Base-by-base conservation (phyloP, 306 rosid genomes). In the Psophocarpus tetragonolobus region DNA sequence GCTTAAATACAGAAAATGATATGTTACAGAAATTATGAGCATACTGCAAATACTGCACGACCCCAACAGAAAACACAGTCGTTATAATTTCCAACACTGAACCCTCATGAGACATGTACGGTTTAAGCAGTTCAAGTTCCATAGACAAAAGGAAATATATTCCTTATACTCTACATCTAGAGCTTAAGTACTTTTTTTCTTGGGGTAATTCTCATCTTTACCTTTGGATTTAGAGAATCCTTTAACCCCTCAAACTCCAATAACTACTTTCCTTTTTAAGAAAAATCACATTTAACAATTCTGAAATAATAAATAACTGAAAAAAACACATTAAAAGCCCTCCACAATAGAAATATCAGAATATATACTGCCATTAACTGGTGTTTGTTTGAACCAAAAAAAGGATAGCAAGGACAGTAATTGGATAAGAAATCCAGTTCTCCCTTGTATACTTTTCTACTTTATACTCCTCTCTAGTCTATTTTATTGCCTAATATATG, bases 1-100 rank as follows among this genome's bases (percentile, higher is more conserved):
- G n/a, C n/a, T n/a, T n/a, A 54, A 62, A 76, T 47, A 65, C 36
- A 51, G 21, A 80, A 61, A 80, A 61, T 21, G 41, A 72, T 38
- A 75, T 47, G 77, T 78, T 47, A 45, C 6, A 77, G 70, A 72
- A 73, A 66, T 24, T 24, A 36, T 11, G 63, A 84, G 71, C 71
- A 26, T 47, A 32, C 24, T 32, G 14, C 42, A 62, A 66, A 26
- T 47, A 32, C 24, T 32, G 14, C 42, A 62, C 42, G 58, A 72
- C 38, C 66, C 8, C 8, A 0, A 51, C 60, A 72, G 38, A 54
- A 48, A 62, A 26, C 32, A 61, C 50, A 23, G 35, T 20, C 29
- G 48, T 33, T 53, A 54, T 4, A 80, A 18, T 27, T 68, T 76
- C 68, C 45, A 74, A 72, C 35, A 50, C 27, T 51, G 13, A 75